Evolutionary conservation across 768 basidiomycete species (phyloP), one percentile per base, ranked within the genome.

Genomic region (Termitomyces sp.): DNA sequence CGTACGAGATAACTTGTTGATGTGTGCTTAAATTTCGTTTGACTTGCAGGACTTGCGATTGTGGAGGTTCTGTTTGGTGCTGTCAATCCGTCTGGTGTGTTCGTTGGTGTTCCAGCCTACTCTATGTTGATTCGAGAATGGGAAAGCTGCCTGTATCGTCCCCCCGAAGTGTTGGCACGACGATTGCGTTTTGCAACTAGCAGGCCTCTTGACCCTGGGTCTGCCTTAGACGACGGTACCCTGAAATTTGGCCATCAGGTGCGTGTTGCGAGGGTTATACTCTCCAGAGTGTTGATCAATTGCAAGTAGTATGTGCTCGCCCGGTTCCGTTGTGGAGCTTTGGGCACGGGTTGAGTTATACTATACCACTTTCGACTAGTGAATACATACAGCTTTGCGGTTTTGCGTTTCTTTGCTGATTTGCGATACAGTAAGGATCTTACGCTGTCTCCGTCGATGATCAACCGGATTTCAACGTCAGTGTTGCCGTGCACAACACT

Each of bases 141-240:
- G 85, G 85, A 4, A 86, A 80, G 66, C 74, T 88, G 4, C 84
- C 86, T 0, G 79, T 88, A 0, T 86, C 85, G 4, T 84, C 85
- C 73, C 86, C 86, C 20, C 77, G 77, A 9, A 76, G 75, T 52
- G 77, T 87, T 24, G 84, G 81, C 4, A 87, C 86, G 2, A 78
- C 84, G 0, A 87, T 86, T 0, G 76, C 75, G 3, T 88, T 86
- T 74, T 87, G 87, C 70, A 85, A 88, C 68, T 87, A 78, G 75
- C 28, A 71, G 85, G 10, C 80, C 85, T 0, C 29, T 82, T 16
- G 81, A 85, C 62, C 68, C 86, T 1, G 86, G 86, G 0, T 61
- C 62, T 31, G 69, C 84, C 2, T 58, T 73, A 2, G 76, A 81
- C 34, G 67, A 87, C 59, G 84, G 82, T 1, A 73, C 74, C 1